Evolutionary conservation across 805 yeast genomes (phyloP), one percentile per base, ranked within the genome.

Genomic region (Myxozyma neglecta): DNA sequence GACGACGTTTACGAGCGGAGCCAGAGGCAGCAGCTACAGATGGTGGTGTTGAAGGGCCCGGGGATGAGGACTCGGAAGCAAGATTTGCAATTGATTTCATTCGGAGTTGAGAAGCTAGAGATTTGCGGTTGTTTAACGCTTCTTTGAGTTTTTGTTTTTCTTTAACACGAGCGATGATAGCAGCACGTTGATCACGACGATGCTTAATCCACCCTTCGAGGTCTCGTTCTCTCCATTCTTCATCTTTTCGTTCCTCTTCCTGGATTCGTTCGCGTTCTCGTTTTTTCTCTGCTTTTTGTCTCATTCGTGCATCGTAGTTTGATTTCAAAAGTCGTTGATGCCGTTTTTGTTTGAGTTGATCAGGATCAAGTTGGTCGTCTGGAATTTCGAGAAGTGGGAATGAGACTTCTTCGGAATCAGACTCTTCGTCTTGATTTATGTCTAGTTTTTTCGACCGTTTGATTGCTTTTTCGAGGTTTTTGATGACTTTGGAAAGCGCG

Each of bases 41-140:
- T 20, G 37, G 34, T 39, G 56, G 48, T 16, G 58, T 54, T 3
- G 46, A 36, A 11, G 48, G 11, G 14, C 56, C 56, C 16, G 63
- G 16, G n/a, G 72, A 69, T 47, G 80, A 65, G 5, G 29, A 6
- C 9, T 89, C 94, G 51, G 86, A 80, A 0, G 97, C 97, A 63
- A 93, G 79, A 11, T 89, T 87, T 0, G 97, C 96, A 54, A 93
- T 85, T 65, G 85, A 87, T 72, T 89, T 90, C 97, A 93, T 92
- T 70, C 98, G 79, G 75, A 86, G 83, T 75, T 93, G 97, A 1
- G 97, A 90, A 34, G 97, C 96, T 62, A 83, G 84, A 2, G 97
- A 91, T 73, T 91, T 91, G 67, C 98, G 81, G 75, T 92, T 96
- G 67, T 84, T 85, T 73, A 93, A 80, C 55, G 92, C 96, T 64